Evolutionary conservation across 129 eudicot genomes (phyloP).

Genomic region (Kitagawia praeruptora): DNA sequence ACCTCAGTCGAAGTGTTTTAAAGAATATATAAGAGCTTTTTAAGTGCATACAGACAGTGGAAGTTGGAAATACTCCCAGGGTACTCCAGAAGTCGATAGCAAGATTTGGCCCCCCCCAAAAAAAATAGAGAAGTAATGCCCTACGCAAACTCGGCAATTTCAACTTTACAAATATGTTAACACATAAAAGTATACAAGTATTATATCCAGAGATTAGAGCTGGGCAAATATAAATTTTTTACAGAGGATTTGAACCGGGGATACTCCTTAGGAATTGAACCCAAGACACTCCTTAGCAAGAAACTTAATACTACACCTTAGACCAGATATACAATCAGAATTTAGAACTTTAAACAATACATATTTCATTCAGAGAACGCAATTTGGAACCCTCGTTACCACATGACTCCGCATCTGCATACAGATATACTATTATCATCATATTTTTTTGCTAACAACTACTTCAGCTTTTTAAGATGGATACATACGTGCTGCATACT

Average conservation of each 20-base stretch:
- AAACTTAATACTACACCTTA: neutral
- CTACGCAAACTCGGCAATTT: neutral
- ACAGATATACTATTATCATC: neutral
- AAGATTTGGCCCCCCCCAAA: neutral
- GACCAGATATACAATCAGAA: neutral
- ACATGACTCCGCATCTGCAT: neutral
- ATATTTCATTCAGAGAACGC: neutral
- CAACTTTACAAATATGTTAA: neutral
- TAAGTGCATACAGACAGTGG: neutral
- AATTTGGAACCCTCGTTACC: neutral
- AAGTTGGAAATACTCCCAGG: no score
- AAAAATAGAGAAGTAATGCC: neutral
- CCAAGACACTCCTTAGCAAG: no score
- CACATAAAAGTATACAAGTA: neutral
- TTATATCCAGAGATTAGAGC: no score
- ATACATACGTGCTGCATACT: neutral
- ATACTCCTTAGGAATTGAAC: neutral
- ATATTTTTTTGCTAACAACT: neutral
- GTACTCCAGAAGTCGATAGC: neutral
- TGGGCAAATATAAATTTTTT: no score
- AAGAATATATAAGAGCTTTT: no score
- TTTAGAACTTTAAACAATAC: neutral
- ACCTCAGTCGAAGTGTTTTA: neutral
- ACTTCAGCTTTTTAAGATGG: neutral
- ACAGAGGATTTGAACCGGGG: neutral